phyloP scores from a whole-genome alignment of 208 protist species.

The Tritrichomonas musculus region DNA sequence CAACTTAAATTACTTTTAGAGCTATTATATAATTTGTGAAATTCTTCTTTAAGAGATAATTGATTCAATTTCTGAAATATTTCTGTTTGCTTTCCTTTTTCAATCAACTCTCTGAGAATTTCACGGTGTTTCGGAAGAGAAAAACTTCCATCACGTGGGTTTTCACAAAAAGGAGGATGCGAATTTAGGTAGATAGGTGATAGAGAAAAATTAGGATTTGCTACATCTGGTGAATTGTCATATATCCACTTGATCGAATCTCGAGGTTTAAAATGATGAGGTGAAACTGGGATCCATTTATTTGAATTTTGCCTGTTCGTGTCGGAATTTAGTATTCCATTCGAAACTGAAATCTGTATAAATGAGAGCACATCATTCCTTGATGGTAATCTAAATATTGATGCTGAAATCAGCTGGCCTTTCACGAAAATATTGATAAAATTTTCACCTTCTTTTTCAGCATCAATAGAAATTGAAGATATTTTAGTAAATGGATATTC shows the following conservation, averaged over 20 bases:
- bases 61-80: background rate
- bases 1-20: background rate
- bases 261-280: background rate
- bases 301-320: background rate
- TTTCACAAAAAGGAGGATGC: background rate
- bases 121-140: background rate
- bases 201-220: too few species aligned
- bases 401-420: background rate
- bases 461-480: background rate
- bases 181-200: background rate
- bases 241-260: slow-evolving; percentile 14
- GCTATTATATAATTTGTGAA: too few species aligned
- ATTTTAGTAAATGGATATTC: background rate
- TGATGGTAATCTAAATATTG: background rate
- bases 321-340: background rate
- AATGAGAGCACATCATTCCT: slow-evolving; percentile 28
- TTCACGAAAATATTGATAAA: background rate
- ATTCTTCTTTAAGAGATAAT: too few species aligned
- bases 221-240: background rate
- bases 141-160: background rate
- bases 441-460: background rate
- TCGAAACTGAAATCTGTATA: background rate
- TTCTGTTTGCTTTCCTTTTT: background rate
- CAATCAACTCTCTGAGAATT: background rate
- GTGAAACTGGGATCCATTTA: background rate